Conservation (phyloP, 2,329 filamentous ascomycete species). For the Arthrinium phaeospermum region DNA sequence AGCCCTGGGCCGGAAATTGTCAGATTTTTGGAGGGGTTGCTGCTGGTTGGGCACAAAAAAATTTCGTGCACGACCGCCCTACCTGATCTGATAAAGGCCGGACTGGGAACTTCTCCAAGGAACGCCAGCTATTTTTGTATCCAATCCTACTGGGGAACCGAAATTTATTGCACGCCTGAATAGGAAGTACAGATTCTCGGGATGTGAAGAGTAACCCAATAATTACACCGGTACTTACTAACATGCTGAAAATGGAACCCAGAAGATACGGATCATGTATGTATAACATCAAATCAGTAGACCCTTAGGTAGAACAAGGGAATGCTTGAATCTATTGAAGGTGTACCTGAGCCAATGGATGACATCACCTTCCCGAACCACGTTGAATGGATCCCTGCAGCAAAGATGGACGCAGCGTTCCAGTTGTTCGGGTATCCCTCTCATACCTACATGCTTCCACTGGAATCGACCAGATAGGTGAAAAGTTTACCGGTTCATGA, state of each 20-base stretch:
- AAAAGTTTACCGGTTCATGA: background rate
- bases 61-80: conserved; percentile 6
- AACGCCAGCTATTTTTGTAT: background rate
- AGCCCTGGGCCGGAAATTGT: conserved; percentile 4
- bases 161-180: too few species aligned
- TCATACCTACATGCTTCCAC: background rate
- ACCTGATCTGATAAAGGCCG: background rate
- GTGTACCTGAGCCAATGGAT: background rate
- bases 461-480: background rate
- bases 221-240: background rate
- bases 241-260: background rate
- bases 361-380: background rate
- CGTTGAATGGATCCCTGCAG: background rate
- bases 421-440: background rate
- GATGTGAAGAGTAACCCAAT: background rate
- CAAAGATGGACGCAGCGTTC: background rate
- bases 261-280: background rate
- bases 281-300: background rate
- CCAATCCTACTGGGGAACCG: background rate
- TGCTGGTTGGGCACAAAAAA: conserved; percentile 16
- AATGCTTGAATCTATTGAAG: background rate
- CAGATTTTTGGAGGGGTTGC: conserved; percentile 18
- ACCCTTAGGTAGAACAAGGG: background rate
- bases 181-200: too few species aligned
- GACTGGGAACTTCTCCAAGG: background rate